Evolutionary conservation across 2,329 filamentous ascomycete genomes (phyloP), one percentile per base, ranked within the genome.

Genomic region (Alternaria consortialis): DNA sequence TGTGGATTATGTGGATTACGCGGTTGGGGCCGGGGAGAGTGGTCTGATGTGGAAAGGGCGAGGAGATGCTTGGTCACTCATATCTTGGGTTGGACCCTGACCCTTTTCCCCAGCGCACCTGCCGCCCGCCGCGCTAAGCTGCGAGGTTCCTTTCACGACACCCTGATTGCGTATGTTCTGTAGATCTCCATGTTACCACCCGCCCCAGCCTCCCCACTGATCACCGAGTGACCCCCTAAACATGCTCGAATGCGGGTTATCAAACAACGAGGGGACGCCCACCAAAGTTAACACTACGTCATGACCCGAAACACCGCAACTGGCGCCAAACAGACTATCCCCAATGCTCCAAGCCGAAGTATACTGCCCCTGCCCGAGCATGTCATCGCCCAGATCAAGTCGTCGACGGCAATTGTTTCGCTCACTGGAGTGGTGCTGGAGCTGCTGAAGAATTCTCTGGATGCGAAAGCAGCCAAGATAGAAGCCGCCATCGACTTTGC

Each of bases 361-460:
- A 94, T 95, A 73, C 84, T 84, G 66, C 87, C 84, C 52, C 84
- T 97, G 61, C 91, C 93, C 12, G 80, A 86, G 37, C 84, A 91
- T 67, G 92, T 91, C 58, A 84, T 88, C 69, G 87, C 90, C 48
- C 92, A 93, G 76, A 90, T 99, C 80, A 91, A 90, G 74, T 97
- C 94, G 0, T 96, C 94, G 0, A 88, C 88, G n/a, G 84, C 86
- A 56, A 90, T 98, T 68, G 91, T 88, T 2, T 90, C 88, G 44
- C 82, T 98, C 32, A 90, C 90, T 68, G 86, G 82, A 27, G 93
- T 91, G 5, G 82, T 92, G 13, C 82, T 88, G 56, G 91, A 91
- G 46, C 84, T 98, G 9, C 70, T 96, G 27, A 88, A 90, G 75
- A 99, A 99, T 76, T 88, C 93, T 0, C 83, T 99, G 12, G 95